Conservation (phyloP, 441 rosid genomes). For the Pelargonium citronellum region DNA sequence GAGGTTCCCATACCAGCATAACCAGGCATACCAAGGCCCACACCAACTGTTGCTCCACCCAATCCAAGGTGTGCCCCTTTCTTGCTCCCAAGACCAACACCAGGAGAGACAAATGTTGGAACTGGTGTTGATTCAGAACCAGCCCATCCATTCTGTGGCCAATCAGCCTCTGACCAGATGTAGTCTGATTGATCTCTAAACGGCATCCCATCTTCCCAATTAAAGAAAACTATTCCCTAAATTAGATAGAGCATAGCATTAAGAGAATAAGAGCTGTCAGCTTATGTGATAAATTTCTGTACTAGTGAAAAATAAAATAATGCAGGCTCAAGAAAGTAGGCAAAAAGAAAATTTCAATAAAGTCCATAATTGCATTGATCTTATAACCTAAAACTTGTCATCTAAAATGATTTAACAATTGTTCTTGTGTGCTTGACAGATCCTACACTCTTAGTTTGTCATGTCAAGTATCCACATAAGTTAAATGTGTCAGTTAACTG, state of each 20-base stretch:
- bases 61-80: slow-evolving; percentile 74
- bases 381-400: slow-evolving; percentile 18
- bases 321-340: neutral
- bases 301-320: neutral
- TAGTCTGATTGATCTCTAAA: slow-evolving; percentile 41
- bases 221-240: slow-evolving; percentile 81
- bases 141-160: slow-evolving; percentile 94
- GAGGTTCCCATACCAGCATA: slow-evolving; percentile 66
- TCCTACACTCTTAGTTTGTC: neutral
- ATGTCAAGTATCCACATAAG: neutral
- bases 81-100: slow-evolving; percentile 68
- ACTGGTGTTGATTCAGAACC: slow-evolving; percentile 71
- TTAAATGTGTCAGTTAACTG: neutral
- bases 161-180: slow-evolving; percentile 77
- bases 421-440: neutral
- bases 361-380: slow-evolving; percentile 1
- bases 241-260: neutral
- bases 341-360: neutral
- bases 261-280: neutral
- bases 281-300: neutral
- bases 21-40: slow-evolving; percentile 55
- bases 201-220: slow-evolving; percentile 48
- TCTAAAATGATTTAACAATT: slow-evolving; percentile 9
- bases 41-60: slow-evolving; percentile 69
- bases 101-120: slow-evolving; percentile 70